Evolutionary conservation across 1,139 yeast genomes (phyloP).

Genomic region (Yamadazyma songkhlaensis): DNA sequence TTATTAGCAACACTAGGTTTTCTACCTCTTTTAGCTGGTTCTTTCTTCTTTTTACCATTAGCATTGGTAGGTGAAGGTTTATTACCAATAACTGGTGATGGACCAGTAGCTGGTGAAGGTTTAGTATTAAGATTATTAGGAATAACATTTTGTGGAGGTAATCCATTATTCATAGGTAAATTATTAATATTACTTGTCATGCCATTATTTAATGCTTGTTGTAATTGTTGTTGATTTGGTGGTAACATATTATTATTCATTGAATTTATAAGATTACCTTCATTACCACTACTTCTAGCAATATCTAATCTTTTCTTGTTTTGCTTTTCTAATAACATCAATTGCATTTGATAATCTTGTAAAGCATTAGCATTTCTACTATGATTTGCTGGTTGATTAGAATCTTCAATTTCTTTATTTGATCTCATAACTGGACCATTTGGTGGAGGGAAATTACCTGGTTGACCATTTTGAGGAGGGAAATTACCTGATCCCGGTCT

Average conservation of each 20-base stretch:
- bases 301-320: slow-evolving; percentile 61
- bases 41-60: slow-evolving; percentile 26
- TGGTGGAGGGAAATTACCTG: slow-evolving; percentile 3
- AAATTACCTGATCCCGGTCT: not conserved
- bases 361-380: slow-evolving; percentile 43
- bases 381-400: slow-evolving; percentile 4
- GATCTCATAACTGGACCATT: slow-evolving; percentile 3
- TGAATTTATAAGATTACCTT: slow-evolving; percentile 16
- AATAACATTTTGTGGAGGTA: not conserved
- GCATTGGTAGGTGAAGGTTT: slow-evolving; percentile 36
- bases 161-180: not conserved
- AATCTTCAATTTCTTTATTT: not conserved
- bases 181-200: slow-evolving; percentile 3
- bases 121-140: slow-evolving; percentile 1
- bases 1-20: slow-evolving; percentile 28
- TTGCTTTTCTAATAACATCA: slow-evolving; percentile 68
- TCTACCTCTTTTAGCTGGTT: slow-evolving; percentile 32
- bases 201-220: slow-evolving; percentile 12
- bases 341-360: slow-evolving; percentile 75
- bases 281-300: slow-evolving; percentile 38
- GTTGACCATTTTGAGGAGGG: not conserved
- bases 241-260: slow-evolving; percentile 25
- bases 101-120: slow-evolving; percentile 26
- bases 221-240: slow-evolving; percentile 17
- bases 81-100: slow-evolving; percentile 32